Base-by-base conservation (phyloP, 176 grass and related monocot species). In the Avena atlantica region DNA sequence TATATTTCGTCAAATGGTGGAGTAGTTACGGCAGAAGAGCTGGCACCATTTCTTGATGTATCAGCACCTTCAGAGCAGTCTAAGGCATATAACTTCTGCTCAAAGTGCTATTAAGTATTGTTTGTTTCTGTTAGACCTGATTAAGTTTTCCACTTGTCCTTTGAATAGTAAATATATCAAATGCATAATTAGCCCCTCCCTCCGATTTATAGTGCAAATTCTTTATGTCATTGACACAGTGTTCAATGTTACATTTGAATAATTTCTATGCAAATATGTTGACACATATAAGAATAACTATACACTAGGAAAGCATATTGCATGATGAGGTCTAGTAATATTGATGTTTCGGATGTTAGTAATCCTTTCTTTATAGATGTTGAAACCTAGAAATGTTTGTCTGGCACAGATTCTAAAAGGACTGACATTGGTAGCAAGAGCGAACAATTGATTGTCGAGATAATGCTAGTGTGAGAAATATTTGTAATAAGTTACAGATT, bases 1-100 rank as follows among this genome's bases (percentile, higher is more conserved):
- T 98, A 96, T 89, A 98, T 98, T 88, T 90, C 92, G 79, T 96
- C 97, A 27, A 98, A 96, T 81, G 97, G 94, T 78, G 97, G 97
- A 76, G 97, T 98, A 83, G 87, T 98, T 84, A 82, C 97, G 80
- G 97, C 93, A 87, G 94, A 98, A 89, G 97, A 98, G 83, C 53
- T 98, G 53, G 94, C 97, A 87, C 97, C 97, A 3, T 98, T 91
- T 94, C 97, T 98, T 88, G 94, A 98, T 90, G 57, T 91, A 60
- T 90, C 90, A 59, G 69, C 70, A 17, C 85, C 85, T 73, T 55
- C 86, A 73, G 94, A 96, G 66, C 81, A 92, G 76, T 96, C 94
- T 27, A 89, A 94, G 93, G 97, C 90, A 95, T 69, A 75, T 51
- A 85, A 53, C 62, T 58, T 86, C 78, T 87, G 62, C 24, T 69